Percentiles rank a stretch among this genome's conserved stretches.
Conservation (phyloP, 2,329 filamentous ascomycete genomes). For the Hirsutella thompsonii region DNA sequence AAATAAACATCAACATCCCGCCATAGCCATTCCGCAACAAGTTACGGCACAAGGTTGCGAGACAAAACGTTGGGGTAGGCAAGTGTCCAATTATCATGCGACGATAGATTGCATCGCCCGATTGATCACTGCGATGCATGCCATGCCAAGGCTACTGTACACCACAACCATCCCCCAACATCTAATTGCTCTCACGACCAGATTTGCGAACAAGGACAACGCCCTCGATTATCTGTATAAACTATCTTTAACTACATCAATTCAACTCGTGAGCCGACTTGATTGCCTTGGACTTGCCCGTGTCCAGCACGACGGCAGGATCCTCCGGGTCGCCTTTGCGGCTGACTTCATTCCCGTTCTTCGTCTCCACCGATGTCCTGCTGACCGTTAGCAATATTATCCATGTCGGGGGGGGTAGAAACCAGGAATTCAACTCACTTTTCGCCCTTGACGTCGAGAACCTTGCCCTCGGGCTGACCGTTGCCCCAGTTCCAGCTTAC, state of each 20-base stretch:
- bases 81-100: too few species aligned
- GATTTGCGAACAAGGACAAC: background rate
- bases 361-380: conserved; percentile 26
- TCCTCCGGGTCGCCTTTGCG: conserved; percentile 26
- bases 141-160: too few species aligned
- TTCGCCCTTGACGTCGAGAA: conserved; percentile 28
- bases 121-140: too few species aligned
- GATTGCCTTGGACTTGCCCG: conserved; percentile 28
- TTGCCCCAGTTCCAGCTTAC: conserved; percentile 34
- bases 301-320: conserved; percentile 28
- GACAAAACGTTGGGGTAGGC: too few species aligned
- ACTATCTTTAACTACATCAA: background rate
- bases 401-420: background rate
- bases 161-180: too few species aligned
- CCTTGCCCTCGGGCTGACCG: conserved; percentile 28
- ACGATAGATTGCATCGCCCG: too few species aligned
- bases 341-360: conserved; percentile 25
- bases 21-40: too few species aligned
- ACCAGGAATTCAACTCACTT: conserved; percentile 16
- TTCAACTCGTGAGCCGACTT: conserved; percentile 27
- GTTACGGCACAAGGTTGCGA: too few species aligned
- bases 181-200: too few species aligned
- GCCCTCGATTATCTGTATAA: background rate
- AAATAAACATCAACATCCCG: too few species aligned
- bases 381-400: background rate